phyloP scores from a whole-genome alignment of 805 yeast genomes.

The Cyberlindnera mississippiensis region DNA sequence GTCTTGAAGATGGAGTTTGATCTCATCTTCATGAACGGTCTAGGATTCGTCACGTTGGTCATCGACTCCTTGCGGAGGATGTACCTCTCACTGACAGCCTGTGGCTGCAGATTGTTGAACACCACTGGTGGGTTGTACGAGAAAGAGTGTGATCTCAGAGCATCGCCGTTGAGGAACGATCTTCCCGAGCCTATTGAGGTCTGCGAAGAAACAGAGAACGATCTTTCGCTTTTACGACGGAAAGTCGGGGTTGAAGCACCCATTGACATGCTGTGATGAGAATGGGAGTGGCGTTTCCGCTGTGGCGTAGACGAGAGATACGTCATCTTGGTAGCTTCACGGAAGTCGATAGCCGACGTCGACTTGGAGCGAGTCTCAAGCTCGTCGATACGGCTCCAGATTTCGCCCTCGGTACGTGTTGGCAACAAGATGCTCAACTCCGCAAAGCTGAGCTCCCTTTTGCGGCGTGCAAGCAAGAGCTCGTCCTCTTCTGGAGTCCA shows the following conservation, averaged over 20 bases:
- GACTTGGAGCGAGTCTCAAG: slow-evolving; percentile 31
- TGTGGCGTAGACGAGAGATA: slow-evolving; percentile 12
- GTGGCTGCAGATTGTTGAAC: slow-evolving; percentile 12
- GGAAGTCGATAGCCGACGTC: slow-evolving; percentile 5
- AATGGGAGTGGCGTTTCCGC: slow-evolving; percentile 14
- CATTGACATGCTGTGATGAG: too few species aligned
- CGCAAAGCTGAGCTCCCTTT: slow-evolving; percentile 59
- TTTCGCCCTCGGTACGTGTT: slow-evolving; percentile 69
- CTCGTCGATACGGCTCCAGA: slow-evolving; percentile 54
- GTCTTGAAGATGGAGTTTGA: slow-evolving; percentile 13
- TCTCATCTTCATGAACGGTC: slow-evolving; percentile 8
- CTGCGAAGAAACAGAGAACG: slow-evolving; percentile 13
- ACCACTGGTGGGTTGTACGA: slow-evolving; percentile 11
- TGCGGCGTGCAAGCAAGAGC: slow-evolving; percentile 47
- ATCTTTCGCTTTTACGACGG: slow-evolving; percentile 9
- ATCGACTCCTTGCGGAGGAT: slow-evolving; percentile 11
- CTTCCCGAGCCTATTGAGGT: slow-evolving; percentile 10
- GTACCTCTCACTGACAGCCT: slow-evolving; percentile 12
- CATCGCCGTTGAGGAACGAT: slow-evolving; percentile 4
- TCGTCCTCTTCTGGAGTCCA: slow-evolving; percentile 73
- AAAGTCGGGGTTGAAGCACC: slow-evolving; percentile 1
- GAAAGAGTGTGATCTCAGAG: slow-evolving; percentile 12
- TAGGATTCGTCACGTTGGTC: not conserved
- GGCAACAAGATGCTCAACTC: slow-evolving; percentile 75
- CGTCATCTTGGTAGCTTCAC: slow-evolving; percentile 6